phyloP scores from a whole-genome alignment of 352 stramenopile species.

The Phytophthora sp. region DNA sequence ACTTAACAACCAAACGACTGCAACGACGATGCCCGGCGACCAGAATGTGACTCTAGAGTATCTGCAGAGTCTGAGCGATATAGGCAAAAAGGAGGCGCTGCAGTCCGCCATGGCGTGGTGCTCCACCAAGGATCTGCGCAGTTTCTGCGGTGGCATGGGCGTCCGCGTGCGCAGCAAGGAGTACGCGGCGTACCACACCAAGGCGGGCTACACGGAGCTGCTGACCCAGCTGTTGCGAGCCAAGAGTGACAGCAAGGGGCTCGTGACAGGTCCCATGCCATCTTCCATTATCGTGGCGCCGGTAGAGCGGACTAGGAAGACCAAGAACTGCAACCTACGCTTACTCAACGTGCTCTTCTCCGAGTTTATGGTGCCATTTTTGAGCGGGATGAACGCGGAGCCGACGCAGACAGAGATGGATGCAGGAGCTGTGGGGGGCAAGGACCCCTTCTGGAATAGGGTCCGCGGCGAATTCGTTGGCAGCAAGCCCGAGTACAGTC shows the following conservation, averaged over 20 bases:
- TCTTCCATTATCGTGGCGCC: slow-evolving; percentile 2
- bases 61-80: slow-evolving; percentile 29
- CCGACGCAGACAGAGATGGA: slow-evolving; percentile 13
- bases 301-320: slow-evolving; percentile 22
- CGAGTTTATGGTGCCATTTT: slow-evolving; percentile 13
- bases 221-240: slow-evolving; percentile 21
- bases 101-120: slow-evolving; percentile 27
- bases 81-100: slow-evolving; percentile 20
- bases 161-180: slow-evolving; percentile 31
- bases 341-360: slow-evolving; percentile 32
- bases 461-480: slow-evolving; percentile 19
- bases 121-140: slow-evolving; percentile 26
- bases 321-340: slow-evolving; percentile 35
- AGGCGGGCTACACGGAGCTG: slow-evolving; percentile 29
- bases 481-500: slow-evolving; percentile 21
- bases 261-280: background rate
- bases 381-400: slow-evolving; percentile 22
- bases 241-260: slow-evolving; percentile 14
- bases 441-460: slow-evolving; percentile 25
- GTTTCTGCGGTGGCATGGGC: slow-evolving; percentile 26
- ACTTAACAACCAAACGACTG: too few species aligned
- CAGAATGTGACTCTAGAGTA: slow-evolving; percentile 29
- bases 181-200: slow-evolving; percentile 33
- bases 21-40: too few species aligned
- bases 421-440: slow-evolving; percentile 17